Evolutionary conservation across 1,284 basidiomycete species (phyloP).

Genomic region (Neolentinus lepideus): DNA sequence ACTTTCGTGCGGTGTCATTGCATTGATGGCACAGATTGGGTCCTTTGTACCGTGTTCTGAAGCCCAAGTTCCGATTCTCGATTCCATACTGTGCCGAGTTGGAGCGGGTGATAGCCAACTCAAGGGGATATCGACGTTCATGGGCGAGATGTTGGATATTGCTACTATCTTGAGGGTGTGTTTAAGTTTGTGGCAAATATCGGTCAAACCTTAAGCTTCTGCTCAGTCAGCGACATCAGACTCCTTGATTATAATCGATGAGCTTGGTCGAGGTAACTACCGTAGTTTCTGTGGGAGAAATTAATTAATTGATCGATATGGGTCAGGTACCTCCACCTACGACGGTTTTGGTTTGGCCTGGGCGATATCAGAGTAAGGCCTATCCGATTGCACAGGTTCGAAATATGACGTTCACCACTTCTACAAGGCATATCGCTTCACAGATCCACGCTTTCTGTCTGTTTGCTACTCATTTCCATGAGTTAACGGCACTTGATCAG

Average conservation of each 20-base stretch:
- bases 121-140: conserved; percentile 98
- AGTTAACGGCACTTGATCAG: conserved; percentile 88
- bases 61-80: conserved; percentile 88
- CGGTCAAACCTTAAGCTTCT: neutral
- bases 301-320: neutral
- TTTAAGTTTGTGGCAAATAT: conserved; percentile 6
- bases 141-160: conserved; percentile 99
- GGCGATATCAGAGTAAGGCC: conserved; percentile 91
- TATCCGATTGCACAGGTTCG: neutral
- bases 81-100: conserved; percentile 93
- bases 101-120: conserved; percentile 97
- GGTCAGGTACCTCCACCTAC: conserved; percentile 90
- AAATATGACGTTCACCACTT: neutral
- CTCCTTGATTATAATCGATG: conserved; percentile 97
- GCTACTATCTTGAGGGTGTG: conserved; percentile 88
- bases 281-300: neutral
- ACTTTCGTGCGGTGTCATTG: conserved; percentile 81
- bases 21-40: conserved; percentile 92
- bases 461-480: conserved; percentile 98
- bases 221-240: conserved; percentile 82
- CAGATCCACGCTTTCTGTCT: conserved; percentile 90
- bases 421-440: conserved; percentile 79
- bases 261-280: conserved; percentile 80
- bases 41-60: conserved; percentile 91
- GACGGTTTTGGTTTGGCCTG: conserved; percentile 98